Base-by-base conservation (phyloP, 352 stramenopile genomes). In the Phytophthora idaei region DNA sequence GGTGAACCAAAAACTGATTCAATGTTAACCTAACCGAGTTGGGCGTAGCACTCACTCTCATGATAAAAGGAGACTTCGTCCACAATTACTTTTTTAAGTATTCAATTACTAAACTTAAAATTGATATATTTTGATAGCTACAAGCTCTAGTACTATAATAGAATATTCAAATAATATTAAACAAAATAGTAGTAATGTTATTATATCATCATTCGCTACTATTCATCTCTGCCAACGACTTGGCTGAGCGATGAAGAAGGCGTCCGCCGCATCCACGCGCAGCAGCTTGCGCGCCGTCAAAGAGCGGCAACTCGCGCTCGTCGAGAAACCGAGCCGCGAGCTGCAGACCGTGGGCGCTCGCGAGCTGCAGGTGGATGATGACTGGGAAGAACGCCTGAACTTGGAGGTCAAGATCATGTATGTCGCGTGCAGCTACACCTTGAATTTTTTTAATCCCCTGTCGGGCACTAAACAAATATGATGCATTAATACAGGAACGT, bases 361-460 rank as follows among this genome's bases (percentile, higher is more conserved):
- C 8, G 84, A 93, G 63, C 77, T 93, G 44, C 84, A 91, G 52
- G 67, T 91, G 44, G 85, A 93, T 49, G 85, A 93, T 48, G 82
- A 93, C 57, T 93, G 85, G 85, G 83, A 89, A 59, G 85, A 93
- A 41, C 87, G 87, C 48, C 73, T 91, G 29, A 86, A 93, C 47
- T 68, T 93, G 41, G 73, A 90, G 61, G 83, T 93, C 73, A 93
- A 93, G 67, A 91, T 90, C 67, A 93, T 93, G 85, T 93, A 74
- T 49, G 66, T 32, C 15, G 28, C 3, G 12, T 44, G 3, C 25
- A 27, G 9, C 27, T 44, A n/a, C 31, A 5, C 11, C 27, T 41
- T 39, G 15, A 53, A 1, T 4, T 5, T 6, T 37, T 53, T 53
- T 37, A 11, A 37, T 37, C 8, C 32, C 5, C 32, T 37, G n/a